Evolutionary conservation across 2,329 filamentous ascomycete species (phyloP).

Genomic region (Colletotrichum costaricense): DNA sequence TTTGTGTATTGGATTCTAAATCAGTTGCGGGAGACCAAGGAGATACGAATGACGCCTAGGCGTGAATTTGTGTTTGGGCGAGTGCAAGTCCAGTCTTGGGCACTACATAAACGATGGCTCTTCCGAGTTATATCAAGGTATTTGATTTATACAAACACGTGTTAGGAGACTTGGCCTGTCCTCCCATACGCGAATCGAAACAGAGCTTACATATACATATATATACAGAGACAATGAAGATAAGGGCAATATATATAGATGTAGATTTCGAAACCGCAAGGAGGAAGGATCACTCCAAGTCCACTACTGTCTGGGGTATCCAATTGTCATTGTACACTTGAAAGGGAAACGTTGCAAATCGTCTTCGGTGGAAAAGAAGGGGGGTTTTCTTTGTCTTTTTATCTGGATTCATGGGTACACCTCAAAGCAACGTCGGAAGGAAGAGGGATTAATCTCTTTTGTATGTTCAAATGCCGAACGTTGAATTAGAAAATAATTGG

Average conservation of each 20-base stretch:
- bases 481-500: neutral
- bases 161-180: neutral
- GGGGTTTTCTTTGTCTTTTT: neutral
- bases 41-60: no score
- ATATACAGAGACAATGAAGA: neutral
- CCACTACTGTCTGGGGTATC: neutral
- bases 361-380: neutral
- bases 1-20: no score
- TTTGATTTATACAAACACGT: neutral
- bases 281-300: neutral
- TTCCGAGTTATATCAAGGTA: neutral
- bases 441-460: neutral
- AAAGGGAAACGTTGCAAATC: neutral
- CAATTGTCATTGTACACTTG: conserved; percentile 2
- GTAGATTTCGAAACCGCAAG: neutral
- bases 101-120: neutral
- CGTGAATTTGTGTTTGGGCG: neutral
- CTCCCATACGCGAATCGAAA: neutral
- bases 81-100: neutral
- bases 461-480: conserved; percentile 8
- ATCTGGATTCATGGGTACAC: conserved; percentile 2
- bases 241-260: neutral
- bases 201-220: neutral
- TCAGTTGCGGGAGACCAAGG: no score
- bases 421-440: neutral